Base-by-base conservation (phyloP, 2,329 filamentous ascomycete genomes). In the Aphanocladium album region DNA sequence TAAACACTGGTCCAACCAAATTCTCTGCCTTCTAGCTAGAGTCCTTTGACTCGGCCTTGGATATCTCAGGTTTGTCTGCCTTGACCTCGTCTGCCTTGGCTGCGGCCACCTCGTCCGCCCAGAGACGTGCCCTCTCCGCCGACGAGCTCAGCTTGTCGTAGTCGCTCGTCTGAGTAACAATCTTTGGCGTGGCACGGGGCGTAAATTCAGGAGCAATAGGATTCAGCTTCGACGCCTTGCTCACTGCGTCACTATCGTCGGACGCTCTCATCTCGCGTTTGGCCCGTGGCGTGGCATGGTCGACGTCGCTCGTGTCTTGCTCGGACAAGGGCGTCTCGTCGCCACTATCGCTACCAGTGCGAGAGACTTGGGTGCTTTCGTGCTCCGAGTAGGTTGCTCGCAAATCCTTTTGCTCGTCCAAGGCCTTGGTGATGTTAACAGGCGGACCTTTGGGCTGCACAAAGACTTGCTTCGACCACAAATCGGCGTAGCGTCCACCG, bases 401-500 rank as follows among this genome's bases (percentile, higher is more conserved):
- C 8, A 21, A 30, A 27, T 27, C 46, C 17, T 61, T 61, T 46
- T 61, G 59, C 35, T 61, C 59, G 41, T 61, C 59, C 17, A 57
- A 3, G 4, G 46, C 59, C 30, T 61, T 51, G 25, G 51, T 57
- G 19, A 61, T 57, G 46, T 61, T 50, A 16, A 45, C 37, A 17
- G 57, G 37, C 12, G 33, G 37, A 7, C 59, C 52, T 3, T 61
- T 50, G 8, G 52, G 51, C 25, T 60, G 59, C 16, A 52, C 53
- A 66, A 83, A 83, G 19, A 82, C 76, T 67, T 88, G 85, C 67
- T 85, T 86, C 3, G 82, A 82, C 87, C 87, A 89, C 35, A 89
- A 73, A 57, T 83, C 81, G 25, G 81, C 80, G 65, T 89, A 90
- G 73, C 83, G 81, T 2, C 87, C 86, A 8, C 80, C 76, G n/a